phyloP scores from a whole-genome alignment of 257 asterid genomes.

The Marsdenia floribunda region DNA sequence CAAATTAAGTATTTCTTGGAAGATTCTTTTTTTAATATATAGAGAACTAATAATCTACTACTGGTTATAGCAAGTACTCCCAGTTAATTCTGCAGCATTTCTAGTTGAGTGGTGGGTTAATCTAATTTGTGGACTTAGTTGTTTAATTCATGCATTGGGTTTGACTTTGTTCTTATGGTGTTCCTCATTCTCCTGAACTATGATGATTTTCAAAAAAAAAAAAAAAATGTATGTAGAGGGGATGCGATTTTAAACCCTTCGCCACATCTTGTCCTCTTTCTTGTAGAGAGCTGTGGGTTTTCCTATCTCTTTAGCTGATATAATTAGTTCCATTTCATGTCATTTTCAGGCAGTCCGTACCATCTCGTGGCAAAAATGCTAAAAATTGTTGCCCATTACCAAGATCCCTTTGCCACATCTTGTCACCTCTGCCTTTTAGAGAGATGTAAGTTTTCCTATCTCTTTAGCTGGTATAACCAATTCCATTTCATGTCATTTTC shows the following conservation, averaged over 20 bases:
- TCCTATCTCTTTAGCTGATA: background rate
- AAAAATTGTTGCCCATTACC: conserved; percentile 65
- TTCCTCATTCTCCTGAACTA: background rate
- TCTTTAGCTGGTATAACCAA: background rate
- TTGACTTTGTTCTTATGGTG: background rate
- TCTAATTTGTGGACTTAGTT: background rate
- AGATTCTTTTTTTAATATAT: background rate
- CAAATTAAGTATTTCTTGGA: background rate
- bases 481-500: conserved; percentile 22
- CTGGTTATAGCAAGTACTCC: background rate
- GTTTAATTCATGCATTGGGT: background rate
- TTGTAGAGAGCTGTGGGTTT: background rate
- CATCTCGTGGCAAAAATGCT: conserved; percentile 80
- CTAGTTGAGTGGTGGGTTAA: background rate
- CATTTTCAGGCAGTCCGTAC: conserved; percentile 73
- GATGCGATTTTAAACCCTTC: background rate
- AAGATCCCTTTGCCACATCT: background rate
- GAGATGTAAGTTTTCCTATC: background rate
- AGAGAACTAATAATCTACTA: background rate
- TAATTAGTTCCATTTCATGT: conserved; percentile 1
- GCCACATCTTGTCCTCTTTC: too few species aligned
- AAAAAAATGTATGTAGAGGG: too few species aligned
- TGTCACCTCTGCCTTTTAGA: background rate
- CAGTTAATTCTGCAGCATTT: background rate
- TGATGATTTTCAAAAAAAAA: background rate